Evolutionary conservation across 2,329 filamentous ascomycete genomes (phyloP).

Genomic region (Zasmidium angulare): DNA sequence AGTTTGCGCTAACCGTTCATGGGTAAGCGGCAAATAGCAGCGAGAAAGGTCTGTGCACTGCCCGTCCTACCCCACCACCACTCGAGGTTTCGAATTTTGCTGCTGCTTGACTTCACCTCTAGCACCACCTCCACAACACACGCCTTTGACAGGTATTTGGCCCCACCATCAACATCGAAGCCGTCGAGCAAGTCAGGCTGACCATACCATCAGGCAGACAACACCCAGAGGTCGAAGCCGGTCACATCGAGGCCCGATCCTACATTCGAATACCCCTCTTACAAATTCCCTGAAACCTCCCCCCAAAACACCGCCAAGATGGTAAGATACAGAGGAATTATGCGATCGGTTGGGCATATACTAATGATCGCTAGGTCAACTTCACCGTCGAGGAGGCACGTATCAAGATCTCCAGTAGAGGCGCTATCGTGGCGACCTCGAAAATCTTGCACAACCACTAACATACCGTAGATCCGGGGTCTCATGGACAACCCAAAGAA

Average conservation of each 20-base stretch:
- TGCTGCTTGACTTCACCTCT: constrained; percentile 3
- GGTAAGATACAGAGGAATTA: constrained; percentile 73
- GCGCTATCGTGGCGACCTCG: too few species aligned
- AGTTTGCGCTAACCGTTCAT: too few species aligned
- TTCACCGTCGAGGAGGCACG: constrained; percentile 91
- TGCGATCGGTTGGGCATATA: too few species aligned
- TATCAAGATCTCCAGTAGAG: neutral
- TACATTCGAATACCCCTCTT: constrained; percentile 5
- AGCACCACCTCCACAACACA: constrained; percentile 7
- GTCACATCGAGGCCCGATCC: constrained; percentile 8
- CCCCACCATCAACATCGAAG: constrained; percentile 4
- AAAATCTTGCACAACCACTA: too few species aligned
- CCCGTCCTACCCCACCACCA: too few species aligned
- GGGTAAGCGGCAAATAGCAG: too few species aligned
- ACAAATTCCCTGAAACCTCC: constrained; percentile 4
- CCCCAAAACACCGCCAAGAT: constrained; percentile 75
- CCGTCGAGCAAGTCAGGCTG: neutral
- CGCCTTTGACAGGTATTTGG: constrained; percentile 27
- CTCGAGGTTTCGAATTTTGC: too few species aligned
- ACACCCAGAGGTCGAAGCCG: neutral
- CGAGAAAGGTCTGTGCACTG: too few species aligned
- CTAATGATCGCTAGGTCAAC: constrained; percentile 51
- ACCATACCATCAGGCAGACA: neutral
- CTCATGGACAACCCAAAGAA: constrained; percentile 54
- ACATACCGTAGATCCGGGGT: constrained; percentile 45